Evolutionary conservation across 805 yeast genomes (phyloP), one percentile per base, ranked within the genome.

Genomic region (baker's yeast (Saccharomyces cerevisiae)): DNA sequence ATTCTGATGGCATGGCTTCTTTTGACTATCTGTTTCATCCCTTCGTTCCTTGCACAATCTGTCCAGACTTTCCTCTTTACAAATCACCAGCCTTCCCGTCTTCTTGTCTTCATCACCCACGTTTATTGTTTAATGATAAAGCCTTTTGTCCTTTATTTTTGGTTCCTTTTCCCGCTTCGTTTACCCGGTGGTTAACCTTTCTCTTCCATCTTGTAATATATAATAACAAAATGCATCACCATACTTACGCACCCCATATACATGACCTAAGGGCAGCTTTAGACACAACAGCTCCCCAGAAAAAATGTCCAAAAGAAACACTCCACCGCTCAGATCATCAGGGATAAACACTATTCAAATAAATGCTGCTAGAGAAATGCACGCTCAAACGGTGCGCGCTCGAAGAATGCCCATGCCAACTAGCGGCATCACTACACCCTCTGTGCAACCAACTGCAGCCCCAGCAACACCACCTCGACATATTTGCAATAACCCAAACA

Each of bases 301-400:
- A 17, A 22, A 13, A 36, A 36, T 36, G 43, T 17, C 43, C 43
- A 36, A 6, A 11, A 36, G 43, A 36, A 36, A 36, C 4, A 17
- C 24, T 2, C 11, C 43, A 4, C 43, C 43, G 4, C 43, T 36
- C 43, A 36, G 43, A 36, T 36, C 43, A 9, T 21, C 43, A 29
- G 81, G 84, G 2, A 79, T 84, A 31, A 73, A 76, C 41, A 80
- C 84, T 0, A 72, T 81, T 3, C 83, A 83, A 57, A 73, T 84
- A 4, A 76, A 76, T 57, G 68, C 79, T 28, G 92, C 92, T 1
- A 73, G 90, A 53, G 83, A 84, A 59, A 77, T 85, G 83, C 82
- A 78, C 48, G 67, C 71, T 3, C 55, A 59, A 22, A 73, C 76
- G 0, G 69, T 70, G 0, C 57, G 67, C 14, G 73, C 77, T 3